A percentile compares a stretch with the other conserved stretches of the same genome.
phyloP scores from a whole-genome alignment of 371 early-diverging fungal genomes.

The Syncephalastrum racemosum region DNA sequence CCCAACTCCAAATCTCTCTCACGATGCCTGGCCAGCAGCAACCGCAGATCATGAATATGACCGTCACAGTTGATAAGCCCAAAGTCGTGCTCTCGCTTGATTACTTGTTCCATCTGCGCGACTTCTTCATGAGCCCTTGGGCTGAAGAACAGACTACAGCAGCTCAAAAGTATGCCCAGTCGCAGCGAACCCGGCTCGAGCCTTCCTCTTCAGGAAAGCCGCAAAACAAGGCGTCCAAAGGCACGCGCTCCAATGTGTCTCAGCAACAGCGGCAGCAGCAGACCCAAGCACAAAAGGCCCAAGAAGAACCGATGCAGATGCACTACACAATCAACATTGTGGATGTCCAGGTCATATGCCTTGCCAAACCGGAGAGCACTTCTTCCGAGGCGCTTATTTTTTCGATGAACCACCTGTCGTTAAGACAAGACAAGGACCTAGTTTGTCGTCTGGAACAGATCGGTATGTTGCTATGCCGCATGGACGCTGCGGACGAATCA shows the following conservation, averaged over 20 bases:
- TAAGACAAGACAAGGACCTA: constrained; percentile 67
- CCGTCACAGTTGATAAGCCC: constrained; percentile 80
- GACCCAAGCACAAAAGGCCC: constrained; percentile 12
- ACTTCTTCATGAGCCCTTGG: constrained; percentile 71
- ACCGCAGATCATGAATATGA: constrained; percentile 40
- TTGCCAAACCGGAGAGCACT: constrained; percentile 70
- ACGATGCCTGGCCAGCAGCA: constrained; percentile 16
- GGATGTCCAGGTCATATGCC: constrained; percentile 80
- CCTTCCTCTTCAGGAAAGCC: constrained; percentile 3
- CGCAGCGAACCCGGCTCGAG: constrained; percentile 23
- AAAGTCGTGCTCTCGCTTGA: constrained; percentile 82
- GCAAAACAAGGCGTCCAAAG: constrained; percentile 7
- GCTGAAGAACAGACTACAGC: constrained; percentile 27
- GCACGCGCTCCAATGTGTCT: background rate
- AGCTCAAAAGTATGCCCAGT: constrained; percentile 44
- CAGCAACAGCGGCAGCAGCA: constrained; percentile 2
- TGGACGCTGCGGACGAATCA: constrained; percentile 77
- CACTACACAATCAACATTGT: constrained; percentile 74
- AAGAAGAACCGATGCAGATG: constrained; percentile 8
- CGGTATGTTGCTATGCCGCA: constrained; percentile 87
- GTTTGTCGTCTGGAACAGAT: constrained; percentile 71
- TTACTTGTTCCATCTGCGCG: constrained; percentile 70
- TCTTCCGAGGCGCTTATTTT: constrained; percentile 89
- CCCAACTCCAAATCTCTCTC: constrained; percentile 68
- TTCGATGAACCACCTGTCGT: constrained; percentile 69